Conservation (phyloP, 768 basidiomycete genomes). For the Pleurotus platypus region DNA sequence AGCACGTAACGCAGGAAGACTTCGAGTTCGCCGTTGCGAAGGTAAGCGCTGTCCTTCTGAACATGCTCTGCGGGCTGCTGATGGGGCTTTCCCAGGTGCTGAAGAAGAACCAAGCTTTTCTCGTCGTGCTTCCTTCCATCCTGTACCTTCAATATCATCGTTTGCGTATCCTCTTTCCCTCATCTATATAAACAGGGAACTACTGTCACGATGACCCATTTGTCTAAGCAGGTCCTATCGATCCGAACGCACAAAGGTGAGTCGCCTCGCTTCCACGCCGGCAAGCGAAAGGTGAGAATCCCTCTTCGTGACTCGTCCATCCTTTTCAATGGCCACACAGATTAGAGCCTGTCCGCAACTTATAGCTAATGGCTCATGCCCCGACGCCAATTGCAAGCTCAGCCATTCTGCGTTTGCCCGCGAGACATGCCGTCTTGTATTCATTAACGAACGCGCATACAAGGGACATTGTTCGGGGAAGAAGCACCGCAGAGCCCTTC, state of each 20-base stretch:
- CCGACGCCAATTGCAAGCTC: not conserved
- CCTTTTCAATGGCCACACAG: not conserved
- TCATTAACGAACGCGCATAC: slow-evolving; percentile 17
- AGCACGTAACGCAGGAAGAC: slow-evolving; percentile 97
- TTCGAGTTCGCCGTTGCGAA: slow-evolving; percentile 99
- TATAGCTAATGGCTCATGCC: slow-evolving; percentile 3
- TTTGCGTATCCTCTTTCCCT: not conserved
- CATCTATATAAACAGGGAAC: not conserved
- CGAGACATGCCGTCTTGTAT: slow-evolving; percentile 29
- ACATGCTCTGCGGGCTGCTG: slow-evolving; percentile 1
- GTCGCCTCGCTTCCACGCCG: not conserved
- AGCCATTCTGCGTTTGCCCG: slow-evolving; percentile 2
- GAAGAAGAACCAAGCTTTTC: slow-evolving; percentile 97
- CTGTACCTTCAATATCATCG: slow-evolving; percentile 7
- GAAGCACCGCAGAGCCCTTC: slow-evolving; percentile 21
- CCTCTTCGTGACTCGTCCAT: too few relatives aligned
- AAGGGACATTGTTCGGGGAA: slow-evolving; percentile 23
- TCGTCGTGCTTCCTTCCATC: slow-evolving; percentile 40
- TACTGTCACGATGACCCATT: too few relatives aligned
- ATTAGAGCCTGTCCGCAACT: slow-evolving; percentile 1
- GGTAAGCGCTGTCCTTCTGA: slow-evolving; percentile 34
- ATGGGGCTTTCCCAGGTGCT: slow-evolving; percentile 46
- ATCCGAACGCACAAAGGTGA: too few relatives aligned
- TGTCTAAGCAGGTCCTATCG: too few relatives aligned
- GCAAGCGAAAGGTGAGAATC: not conserved